These are phyloP conservation scores for Cudoniella acicularis DNA, from an alignment of 495 filamentous ascomycete species.

Conservation along the genomic window DNA sequence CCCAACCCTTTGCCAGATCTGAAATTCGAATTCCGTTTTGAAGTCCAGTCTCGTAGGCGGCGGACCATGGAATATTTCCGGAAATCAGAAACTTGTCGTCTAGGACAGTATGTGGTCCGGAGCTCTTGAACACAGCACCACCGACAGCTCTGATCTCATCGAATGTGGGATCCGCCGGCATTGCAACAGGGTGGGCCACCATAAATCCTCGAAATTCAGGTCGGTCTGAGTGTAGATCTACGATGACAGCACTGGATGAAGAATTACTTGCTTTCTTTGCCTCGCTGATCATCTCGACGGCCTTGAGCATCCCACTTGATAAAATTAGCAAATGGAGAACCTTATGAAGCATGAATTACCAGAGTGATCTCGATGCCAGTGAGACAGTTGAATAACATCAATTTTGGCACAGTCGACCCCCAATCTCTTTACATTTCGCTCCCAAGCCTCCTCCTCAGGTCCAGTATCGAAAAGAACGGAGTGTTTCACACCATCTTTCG, in stretches of 20 bases:
- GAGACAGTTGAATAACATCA: conserved; percentile 39
- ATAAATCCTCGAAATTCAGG: conserved; percentile 52
- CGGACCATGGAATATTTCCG: conserved; percentile 53
- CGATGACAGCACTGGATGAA: conserved; percentile 29
- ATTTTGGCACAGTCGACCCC: conserved; percentile 38
- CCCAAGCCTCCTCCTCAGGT: conserved; percentile 54
- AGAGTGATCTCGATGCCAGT: conserved; percentile 61
- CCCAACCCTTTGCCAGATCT: conserved; percentile 42
- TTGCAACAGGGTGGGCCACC: conserved; percentile 39
- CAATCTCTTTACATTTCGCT: conserved; percentile 49
- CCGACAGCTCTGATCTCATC: conserved; percentile 47
- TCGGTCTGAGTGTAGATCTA: conserved; percentile 54
- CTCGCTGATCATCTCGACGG: conserved; percentile 41
- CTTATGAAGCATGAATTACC: conserved; percentile 30
- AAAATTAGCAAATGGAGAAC: conserved; percentile 2
- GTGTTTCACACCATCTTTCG: conserved; percentile 45
- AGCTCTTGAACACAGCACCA: conserved; percentile 39
- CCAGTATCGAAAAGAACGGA: conserved; percentile 59
- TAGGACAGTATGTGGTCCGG: conserved; percentile 46
- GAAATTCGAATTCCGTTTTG: conserved; percentile 45
- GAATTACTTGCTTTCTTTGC: conserved; percentile 36
- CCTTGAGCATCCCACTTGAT: conserved; percentile 43
- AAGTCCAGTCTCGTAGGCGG: conserved; percentile 51
- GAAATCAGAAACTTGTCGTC: conserved; percentile 55
- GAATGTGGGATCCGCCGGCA: conserved; percentile 57